Conservation (phyloP, 75 land plant genomes). For the Pseudotsuga menziesii region DNA sequence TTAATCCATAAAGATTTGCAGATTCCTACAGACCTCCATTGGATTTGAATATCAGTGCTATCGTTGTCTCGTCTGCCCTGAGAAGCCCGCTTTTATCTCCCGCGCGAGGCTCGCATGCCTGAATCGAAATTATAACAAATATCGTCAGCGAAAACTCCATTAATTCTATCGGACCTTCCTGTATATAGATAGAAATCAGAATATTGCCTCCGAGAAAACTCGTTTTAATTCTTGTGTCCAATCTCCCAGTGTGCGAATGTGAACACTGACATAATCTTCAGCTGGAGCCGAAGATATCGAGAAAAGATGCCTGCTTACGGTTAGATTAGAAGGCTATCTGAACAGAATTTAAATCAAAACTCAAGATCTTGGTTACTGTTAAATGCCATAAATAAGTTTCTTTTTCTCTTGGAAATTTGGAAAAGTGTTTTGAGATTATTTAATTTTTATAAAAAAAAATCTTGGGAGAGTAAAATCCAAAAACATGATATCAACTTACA, state of each 20-base stretch:
- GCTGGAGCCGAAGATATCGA: conserved; percentile 55
- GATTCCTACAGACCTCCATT: background rate
- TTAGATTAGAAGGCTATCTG: background rate
- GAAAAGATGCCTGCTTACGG: conserved; percentile 44
- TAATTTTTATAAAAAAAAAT: too few species aligned
- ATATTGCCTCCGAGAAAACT: conserved; percentile 27
- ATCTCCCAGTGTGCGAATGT: conserved; percentile 49
- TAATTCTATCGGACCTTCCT: background rate
- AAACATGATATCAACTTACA: too few species aligned
- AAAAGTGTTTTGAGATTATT: too few species aligned
- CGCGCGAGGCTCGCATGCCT: conserved; percentile 45
- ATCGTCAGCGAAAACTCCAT: background rate
- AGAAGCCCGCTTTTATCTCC: conserved; percentile 61
- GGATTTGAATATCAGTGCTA: too few species aligned
- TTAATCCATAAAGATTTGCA: background rate
- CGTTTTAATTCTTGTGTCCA: conserved; percentile 38
- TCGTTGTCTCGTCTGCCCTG: background rate
- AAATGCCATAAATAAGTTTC: background rate
- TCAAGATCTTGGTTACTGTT: too few species aligned
- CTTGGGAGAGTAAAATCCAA: too few species aligned
- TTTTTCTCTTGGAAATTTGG: background rate
- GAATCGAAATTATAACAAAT: background rate
- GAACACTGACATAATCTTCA: conserved; percentile 51
- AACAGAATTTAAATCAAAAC: too few species aligned
- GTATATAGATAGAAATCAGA: too few species aligned